A percentile compares a stretch with the other conserved stretches of the same genome.
Conservation (phyloP, 2,329 filamentous ascomycete species). For the Aspergillus sp. region DNA sequence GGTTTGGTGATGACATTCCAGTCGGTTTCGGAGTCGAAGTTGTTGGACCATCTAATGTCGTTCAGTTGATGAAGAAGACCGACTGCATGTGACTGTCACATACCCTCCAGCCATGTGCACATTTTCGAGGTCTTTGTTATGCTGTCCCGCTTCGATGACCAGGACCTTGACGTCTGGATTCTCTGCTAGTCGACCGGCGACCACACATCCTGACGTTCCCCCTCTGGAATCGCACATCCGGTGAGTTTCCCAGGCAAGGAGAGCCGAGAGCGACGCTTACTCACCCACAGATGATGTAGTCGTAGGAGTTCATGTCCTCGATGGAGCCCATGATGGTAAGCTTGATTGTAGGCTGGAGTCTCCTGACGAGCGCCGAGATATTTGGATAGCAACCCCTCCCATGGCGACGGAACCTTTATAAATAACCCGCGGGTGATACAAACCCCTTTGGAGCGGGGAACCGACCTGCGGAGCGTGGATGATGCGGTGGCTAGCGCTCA, state of each 20-base stretch:
- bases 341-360: too few species aligned
- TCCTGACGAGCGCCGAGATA: too few species aligned
- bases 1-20: constrained; percentile 45
- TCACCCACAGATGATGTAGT: neutral
- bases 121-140: constrained; percentile 45
- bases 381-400: too few species aligned
- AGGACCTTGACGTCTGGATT: constrained; percentile 41
- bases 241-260: neutral
- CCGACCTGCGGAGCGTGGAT: neutral
- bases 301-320: neutral
- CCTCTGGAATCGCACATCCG: constrained; percentile 29
- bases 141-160: constrained; percentile 48
- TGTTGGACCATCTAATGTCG: constrained; percentile 37
- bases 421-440: too few species aligned
- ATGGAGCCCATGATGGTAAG: neutral
- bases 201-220: constrained; percentile 49
- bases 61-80: constrained; percentile 1
- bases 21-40: constrained; percentile 43
- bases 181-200: constrained; percentile 48
- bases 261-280: neutral
- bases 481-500: neutral
- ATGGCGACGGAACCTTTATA: too few species aligned
- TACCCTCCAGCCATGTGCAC: constrained; percentile 46
- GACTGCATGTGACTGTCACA: neutral
- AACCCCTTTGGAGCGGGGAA: neutral